Base-by-base conservation (phyloP, 1,284 basidiomycete species). In the Trametes versicolor region DNA sequence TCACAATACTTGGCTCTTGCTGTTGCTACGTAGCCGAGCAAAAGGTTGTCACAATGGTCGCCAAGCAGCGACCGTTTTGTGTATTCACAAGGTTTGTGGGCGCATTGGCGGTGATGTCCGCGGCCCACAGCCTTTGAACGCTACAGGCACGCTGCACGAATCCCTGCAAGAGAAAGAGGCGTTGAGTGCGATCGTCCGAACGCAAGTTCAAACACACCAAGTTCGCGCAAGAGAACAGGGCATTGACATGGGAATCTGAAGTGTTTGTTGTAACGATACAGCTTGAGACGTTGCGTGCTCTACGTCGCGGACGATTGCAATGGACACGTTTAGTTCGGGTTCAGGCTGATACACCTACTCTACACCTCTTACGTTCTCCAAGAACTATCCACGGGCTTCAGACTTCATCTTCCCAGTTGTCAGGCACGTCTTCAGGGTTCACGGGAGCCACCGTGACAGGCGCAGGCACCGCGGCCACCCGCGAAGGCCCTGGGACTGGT, bases 321-420 rank as follows among this genome's bases (percentile, higher is more conserved):
- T 29, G 36, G 19, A 54, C 36, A 17, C 9, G 19, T 8, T 4
- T n/a, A 37, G 32, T 39, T 58, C 57, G 4, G 17, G 36, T 27
- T 58, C 57, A 9, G 17, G 36, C 48, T 39, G 27, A 50, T 58
- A 58, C 57, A 56, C 54, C 57, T 45, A 15, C 54, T 29, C 27
- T 13, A 57, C 29, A 23, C 19, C n/a, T 34, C 32, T 47, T n/a
- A 27, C 37, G 17, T 41, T 8, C 25, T 52, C 50, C 15, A 52
- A 2, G 21, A 36, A 12, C 27, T 7, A 25, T 49, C 36, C 23
- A 55, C 47, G 78, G 3, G 59, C 69, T 63, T 85, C 86, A 78
- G 4, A 60, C 69, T 63, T 85, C 86, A 61, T 87, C 84, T 65
- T 87, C 85, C 86, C 85, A 88, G 65, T 82, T 76, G 45, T 85